A percentile compares a stretch with the other conserved stretches of the same genome.
Conservation (phyloP, 176 grass and related monocot species). For the Carex parvula region DNA sequence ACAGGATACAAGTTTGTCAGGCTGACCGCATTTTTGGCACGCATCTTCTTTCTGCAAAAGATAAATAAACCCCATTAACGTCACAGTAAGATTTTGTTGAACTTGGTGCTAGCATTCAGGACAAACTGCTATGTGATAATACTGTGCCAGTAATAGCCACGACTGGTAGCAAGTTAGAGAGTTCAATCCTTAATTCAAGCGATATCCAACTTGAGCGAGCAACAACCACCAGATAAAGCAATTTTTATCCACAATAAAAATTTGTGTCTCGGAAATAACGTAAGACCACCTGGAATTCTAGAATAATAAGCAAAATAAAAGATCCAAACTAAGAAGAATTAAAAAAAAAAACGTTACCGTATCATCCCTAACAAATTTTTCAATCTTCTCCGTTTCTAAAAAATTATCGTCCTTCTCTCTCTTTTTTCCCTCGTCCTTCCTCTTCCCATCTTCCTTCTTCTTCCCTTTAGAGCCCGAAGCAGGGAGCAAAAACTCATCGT, state of each 20-base stretch:
- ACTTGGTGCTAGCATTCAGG: background rate
- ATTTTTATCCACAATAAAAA: background rate
- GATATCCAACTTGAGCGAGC: background rate
- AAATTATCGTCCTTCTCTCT: conserved; percentile 55
- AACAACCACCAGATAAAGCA: background rate
- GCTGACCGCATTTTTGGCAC: conserved; percentile 67
- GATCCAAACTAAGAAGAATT: conserved; percentile 7
- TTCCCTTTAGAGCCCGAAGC: conserved; percentile 33
- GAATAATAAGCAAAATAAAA: background rate
- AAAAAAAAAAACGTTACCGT: background rate
- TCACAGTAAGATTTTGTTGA: background rate
- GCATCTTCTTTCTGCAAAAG: conserved; percentile 84
- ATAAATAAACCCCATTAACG: conserved; percentile 21
- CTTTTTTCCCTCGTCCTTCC: conserved; percentile 49
- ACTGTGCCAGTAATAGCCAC: background rate
- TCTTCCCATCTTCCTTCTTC: conserved; percentile 48
- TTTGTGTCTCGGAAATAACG: background rate
- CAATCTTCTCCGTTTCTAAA: conserved; percentile 8
- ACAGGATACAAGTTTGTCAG: conserved; percentile 74
- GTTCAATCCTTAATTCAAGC: background rate
- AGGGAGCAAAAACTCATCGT: conserved; percentile 62
- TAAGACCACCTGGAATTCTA: background rate
- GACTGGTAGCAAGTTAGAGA: background rate
- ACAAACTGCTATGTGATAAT: background rate
- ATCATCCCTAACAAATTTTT: conserved; percentile 34